Percentiles rank a stretch among this genome's conserved stretches.
Evolutionary conservation across 305 asterid species (phyloP).

Genomic region (Solanum hybrid): DNA sequence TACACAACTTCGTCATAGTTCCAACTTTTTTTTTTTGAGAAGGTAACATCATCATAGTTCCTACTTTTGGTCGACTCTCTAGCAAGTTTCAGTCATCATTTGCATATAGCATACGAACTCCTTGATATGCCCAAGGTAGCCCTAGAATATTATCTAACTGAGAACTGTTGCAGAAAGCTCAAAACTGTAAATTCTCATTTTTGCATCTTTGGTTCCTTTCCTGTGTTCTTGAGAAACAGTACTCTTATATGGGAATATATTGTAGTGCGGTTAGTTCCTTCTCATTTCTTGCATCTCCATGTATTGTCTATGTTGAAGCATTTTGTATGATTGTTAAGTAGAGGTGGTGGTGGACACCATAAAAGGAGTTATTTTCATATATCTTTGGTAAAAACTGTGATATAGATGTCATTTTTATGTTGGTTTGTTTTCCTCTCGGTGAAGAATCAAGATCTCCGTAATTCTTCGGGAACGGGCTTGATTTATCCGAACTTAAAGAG

Average conservation of each 20-base stretch:
- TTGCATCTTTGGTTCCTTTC: background rate
- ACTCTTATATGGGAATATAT: background rate
- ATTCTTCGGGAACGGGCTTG: background rate
- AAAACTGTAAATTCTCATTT: background rate
- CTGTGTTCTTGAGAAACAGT: background rate
- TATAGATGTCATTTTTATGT: background rate
- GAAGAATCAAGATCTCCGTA: background rate
- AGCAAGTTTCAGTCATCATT: background rate
- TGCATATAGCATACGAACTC: background rate
- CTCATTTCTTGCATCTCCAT: background rate
- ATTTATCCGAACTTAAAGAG: background rate
- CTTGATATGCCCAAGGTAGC: background rate
- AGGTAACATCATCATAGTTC: background rate
- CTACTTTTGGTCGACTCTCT: background rate
- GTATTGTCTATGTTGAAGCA: background rate
- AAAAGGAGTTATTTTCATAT: background rate
- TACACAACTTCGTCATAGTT: background rate
- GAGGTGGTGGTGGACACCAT: background rate
- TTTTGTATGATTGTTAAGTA: background rate
- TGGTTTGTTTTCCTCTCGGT: background rate
- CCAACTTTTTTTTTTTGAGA: background rate
- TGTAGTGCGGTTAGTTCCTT: background rate
- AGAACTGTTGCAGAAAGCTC: background rate
- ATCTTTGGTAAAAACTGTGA: background rate
- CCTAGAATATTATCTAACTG: background rate